Percentiles rank a stretch among this genome's conserved stretches.
phyloP scores from a whole-genome alignment of 2,329 filamentous ascomycete species.

The Escovopsis sp. region DNA sequence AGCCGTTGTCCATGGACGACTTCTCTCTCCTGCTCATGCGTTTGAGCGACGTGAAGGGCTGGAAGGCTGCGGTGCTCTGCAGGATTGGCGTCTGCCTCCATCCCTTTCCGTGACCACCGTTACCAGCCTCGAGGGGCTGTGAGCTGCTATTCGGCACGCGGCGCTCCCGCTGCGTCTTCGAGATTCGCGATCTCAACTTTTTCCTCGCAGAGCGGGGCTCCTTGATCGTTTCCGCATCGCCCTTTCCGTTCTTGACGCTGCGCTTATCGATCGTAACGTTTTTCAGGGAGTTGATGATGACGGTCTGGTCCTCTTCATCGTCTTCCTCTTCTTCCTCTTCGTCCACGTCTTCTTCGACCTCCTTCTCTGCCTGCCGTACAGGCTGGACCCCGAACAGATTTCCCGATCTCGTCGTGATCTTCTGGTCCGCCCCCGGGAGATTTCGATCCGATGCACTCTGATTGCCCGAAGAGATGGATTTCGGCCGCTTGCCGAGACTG shows the following conservation, averaged over 20 bases:
- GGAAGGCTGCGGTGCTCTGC: slow-evolving; percentile 45
- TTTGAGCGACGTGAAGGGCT: slow-evolving; percentile 46
- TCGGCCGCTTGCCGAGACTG: slow-evolving; percentile 40
- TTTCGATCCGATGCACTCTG: slow-evolving; percentile 4
- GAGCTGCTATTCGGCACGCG: slow-evolving; percentile 14
- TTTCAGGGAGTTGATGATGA: slow-evolving; percentile 13
- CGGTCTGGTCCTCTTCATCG: slow-evolving; percentile 8
- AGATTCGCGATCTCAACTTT: slow-evolving; percentile 15
- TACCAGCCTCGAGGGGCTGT: slow-evolving; percentile 10
- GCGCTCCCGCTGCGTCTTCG: slow-evolving; percentile 16
- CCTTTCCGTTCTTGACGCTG: background rate
- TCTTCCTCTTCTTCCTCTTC: slow-evolving; percentile 9
- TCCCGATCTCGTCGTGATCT: slow-evolving; percentile 1
- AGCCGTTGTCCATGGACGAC: slow-evolving; percentile 52
- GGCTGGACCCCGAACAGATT: slow-evolving; percentile 3
- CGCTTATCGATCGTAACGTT: slow-evolving; percentile 9
- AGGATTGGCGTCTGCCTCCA: slow-evolving; percentile 46
- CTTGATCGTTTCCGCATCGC: slow-evolving; percentile 1
- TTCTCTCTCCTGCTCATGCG: slow-evolving; percentile 33
- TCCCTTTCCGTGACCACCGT: slow-evolving; percentile 30
- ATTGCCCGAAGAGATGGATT: slow-evolving; percentile 9
- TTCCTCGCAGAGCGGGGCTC: slow-evolving; percentile 16
- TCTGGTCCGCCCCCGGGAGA: background rate
- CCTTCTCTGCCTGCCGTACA: slow-evolving; percentile 1
- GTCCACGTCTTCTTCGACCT: slow-evolving; percentile 6